phyloP scores from a whole-genome alignment of 73 alveolate species.

The Symbiodinium natans region DNA sequence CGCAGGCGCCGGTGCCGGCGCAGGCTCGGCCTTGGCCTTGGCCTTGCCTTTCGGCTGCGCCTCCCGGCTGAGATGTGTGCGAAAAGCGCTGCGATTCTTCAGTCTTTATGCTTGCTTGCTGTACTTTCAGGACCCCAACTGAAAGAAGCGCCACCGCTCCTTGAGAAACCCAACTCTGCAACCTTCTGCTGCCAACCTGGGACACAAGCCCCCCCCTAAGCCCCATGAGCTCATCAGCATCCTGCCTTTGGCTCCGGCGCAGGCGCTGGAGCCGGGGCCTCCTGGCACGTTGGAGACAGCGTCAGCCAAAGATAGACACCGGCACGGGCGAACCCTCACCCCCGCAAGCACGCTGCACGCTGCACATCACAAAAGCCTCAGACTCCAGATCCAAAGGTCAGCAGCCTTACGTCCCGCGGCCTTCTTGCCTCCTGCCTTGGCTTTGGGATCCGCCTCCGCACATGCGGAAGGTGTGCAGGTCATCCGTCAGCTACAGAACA shows the following conservation, averaged over 20 bases:
- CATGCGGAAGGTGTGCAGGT: no score
- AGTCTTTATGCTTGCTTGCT: background rate
- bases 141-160: background rate
- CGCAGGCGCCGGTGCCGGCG: slow-evolving; percentile 41
- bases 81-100: background rate
- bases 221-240: no score
- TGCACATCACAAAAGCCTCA: no score
- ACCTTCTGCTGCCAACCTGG: background rate
- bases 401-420: slow-evolving; percentile 41
- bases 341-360: no score
- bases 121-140: background rate
- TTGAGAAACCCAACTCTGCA: background rate
- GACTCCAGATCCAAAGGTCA: no score
- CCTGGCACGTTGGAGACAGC: no score
- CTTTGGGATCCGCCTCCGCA: slow-evolving; percentile 64
- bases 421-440: slow-evolving; percentile 30
- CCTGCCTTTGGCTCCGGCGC: background rate
- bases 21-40: slow-evolving; percentile 37
- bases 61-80: no score
- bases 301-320: no score
- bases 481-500: no score
- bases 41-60: slow-evolving; percentile 38
- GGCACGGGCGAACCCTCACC: no score
- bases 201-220: background rate
- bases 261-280: background rate